phyloP scores from a whole-genome alignment of 768 basidiomycete species.

The Suillus bovinus region DNA sequence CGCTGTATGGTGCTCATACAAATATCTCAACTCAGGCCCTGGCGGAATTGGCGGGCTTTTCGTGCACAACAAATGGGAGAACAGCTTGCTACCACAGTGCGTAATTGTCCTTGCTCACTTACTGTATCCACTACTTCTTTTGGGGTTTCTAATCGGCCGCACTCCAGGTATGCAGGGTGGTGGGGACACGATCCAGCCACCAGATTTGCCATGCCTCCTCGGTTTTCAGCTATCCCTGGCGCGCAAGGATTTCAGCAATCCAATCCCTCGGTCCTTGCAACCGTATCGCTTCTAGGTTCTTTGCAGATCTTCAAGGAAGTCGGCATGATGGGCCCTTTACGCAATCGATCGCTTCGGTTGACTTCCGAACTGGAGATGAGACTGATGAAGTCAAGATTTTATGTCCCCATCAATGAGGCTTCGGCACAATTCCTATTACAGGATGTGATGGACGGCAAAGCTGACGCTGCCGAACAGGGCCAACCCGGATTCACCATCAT shows the following conservation, averaged over 20 bases:
- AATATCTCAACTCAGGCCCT: slow-evolving; percentile 95
- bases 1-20: slow-evolving; percentile 99
- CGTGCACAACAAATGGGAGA: slow-evolving; percentile 82
- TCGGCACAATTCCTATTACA: slow-evolving; percentile 30
- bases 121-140: slow-evolving; percentile 7
- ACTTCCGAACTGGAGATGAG: slow-evolving; percentile 71
- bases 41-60: slow-evolving; percentile 97
- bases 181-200: slow-evolving; percentile 92
- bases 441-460: slow-evolving; percentile 25
- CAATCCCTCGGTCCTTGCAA: slow-evolving; percentile 82
- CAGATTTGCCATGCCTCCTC: slow-evolving; percentile 87
- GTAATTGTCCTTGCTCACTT: slow-evolving; percentile 25
- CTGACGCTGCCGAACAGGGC: slow-evolving; percentile 11
- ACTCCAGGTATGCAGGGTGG: slow-evolving; percentile 85
- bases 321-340: slow-evolving; percentile 69
- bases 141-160: slow-evolving; percentile 19
- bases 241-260: slow-evolving; percentile 97
- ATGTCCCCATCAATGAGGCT: slow-evolving; percentile 44
- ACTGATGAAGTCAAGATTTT: slow-evolving; percentile 63
- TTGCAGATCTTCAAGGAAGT: slow-evolving; percentile 77
- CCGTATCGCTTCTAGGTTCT: slow-evolving; percentile 81
- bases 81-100: slow-evolving; percentile 62
- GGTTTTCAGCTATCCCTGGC: slow-evolving; percentile 81
- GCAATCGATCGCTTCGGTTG: slow-evolving; percentile 68
- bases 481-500: slow-evolving; percentile 84